Conservation (phyloP, 805 yeast species). For the Monosporozyma servazzii region DNA sequence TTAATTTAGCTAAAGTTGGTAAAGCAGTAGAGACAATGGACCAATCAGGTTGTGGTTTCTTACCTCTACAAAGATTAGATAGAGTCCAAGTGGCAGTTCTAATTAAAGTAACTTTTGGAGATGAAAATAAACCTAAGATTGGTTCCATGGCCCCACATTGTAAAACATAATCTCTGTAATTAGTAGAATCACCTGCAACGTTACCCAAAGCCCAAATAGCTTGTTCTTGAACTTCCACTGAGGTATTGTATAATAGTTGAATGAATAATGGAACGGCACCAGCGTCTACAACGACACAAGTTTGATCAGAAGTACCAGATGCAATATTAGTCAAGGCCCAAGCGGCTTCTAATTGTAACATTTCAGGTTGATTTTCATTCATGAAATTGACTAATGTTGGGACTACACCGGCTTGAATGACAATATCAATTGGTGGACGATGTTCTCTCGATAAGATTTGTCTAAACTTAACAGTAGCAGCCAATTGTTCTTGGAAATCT, state of each 20-base stretch:
- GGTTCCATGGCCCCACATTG: constrained; percentile 83
- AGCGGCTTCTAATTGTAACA: constrained; percentile 94
- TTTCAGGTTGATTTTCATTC: constrained; percentile 65
- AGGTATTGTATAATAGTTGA: constrained; percentile 64
- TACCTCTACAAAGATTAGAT: constrained; percentile 93
- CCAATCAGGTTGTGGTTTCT: constrained; percentile 96
- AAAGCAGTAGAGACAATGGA: constrained; percentile 71
- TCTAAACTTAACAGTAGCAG: constrained; percentile 87
- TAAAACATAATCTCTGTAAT: constrained; percentile 82
- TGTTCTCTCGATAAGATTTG: constrained; percentile 88
- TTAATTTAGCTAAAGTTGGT: constrained; percentile 85
- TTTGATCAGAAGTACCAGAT: constrained; percentile 84
- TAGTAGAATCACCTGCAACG: constrained; percentile 94
- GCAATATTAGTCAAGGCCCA: constrained; percentile 99
- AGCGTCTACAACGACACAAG: constrained; percentile 80
- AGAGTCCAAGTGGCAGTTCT: constrained; percentile 98
- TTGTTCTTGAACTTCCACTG: constrained; percentile 91
- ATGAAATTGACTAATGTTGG: constrained; percentile 84
- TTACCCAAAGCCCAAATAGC: constrained; percentile 99
- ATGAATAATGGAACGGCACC: constrained; percentile 93
- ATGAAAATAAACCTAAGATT: constrained; percentile 65
- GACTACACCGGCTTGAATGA: constrained; percentile 87
- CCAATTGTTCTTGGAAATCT: constrained; percentile 71
- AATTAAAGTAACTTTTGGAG: constrained; percentile 78
- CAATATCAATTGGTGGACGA: constrained; percentile 92